Base-by-base conservation (phyloP, 306 rosid species). In the Nissolia schottii region DNA sequence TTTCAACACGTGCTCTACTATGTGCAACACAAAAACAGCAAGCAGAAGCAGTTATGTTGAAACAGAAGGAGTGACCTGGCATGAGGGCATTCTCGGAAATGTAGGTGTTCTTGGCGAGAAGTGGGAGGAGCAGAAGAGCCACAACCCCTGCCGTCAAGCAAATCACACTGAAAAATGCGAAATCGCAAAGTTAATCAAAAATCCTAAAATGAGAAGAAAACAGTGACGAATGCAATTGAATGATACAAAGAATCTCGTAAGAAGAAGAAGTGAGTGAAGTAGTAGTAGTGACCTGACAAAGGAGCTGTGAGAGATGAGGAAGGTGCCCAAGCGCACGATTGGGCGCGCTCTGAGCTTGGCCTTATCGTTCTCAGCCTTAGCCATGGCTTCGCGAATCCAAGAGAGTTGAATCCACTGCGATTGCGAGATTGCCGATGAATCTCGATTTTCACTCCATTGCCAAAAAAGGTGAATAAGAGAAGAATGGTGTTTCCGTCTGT, bases 51-150 rank as follows among this genome's bases (percentile, higher is more conserved):
- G 19, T 6, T 2, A 54, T 12, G 27, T 64, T 45, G 45, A 19
- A 45, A 49, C 1, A 13, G 19, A 46, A 50, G 27, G 2, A 9
- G 2, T 6, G 53, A 93, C 97, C 99, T 77, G 99, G 96, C 97
- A 91, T 89, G 63, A 94, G 97, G 62, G 99, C 92, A 77, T 91
- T 94, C 71, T 94, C 97, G 20, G 99, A 94, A 66, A 89, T 82
- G 88, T 91, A 91, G 61, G 96, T 91, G 85, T 85, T 91, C 89
- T 89, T 94, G 71, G 97, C 90, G 28, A 91, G 90, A 64, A 91
- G 34, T 10, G 99, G 99, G 16, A 94, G 90, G 50, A 94, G 91
- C 51, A 94, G 68, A 38, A 94, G 93, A 60, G 93, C 90, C 69
- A 94, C 43, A 68, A 86, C 79, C 46, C 93, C 99, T 43, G 97